Base-by-base conservation (phyloP, 192 early-diverging fungal species). In the Dissophora globulifera region DNA sequence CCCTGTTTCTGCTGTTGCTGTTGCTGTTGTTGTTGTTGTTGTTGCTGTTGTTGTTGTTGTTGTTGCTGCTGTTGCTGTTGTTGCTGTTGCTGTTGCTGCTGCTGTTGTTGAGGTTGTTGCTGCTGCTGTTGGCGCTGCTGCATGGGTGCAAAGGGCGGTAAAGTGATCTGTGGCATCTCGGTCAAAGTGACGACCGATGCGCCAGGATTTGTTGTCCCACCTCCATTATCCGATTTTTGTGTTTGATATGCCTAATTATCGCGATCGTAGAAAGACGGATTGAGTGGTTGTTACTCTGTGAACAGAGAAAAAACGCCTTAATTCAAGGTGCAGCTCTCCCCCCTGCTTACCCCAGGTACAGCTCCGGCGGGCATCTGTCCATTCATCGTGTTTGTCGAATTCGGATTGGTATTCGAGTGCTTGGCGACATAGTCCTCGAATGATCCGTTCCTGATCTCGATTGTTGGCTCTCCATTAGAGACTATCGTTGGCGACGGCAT, bases 401-500 rank as follows among this genome's bases (percentile, higher is more conserved):
- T n/a, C n/a, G n/a, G n/a, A n/a, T n/a, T n/a, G n/a, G n/a, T 38
- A 13, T 38, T 38, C 19, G 62, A 17, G 22, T 67, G 72, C 10
- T 64, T 26, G 0, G 63, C 63, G 15, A 27, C 40, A 35, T 76
- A 76, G 17, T 76, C 72, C 43, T 76, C 72, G 50, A 66, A 76
- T 0, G 72, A 32, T 15, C 57, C 57, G 5, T 47, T 25, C 17
- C 64, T 49, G 50, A 76, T 55, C 8, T 62, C 58, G 17, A 76
- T 76, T 6, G 72, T 57, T 0, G 72, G 72, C 4, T 76, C 72
- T 9, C 72, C 72, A 32, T 67, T 66, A 0, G 63, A 62, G 10
- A 46, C 47, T n/a, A 76, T 15, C 2, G 57, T 76, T 0, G 80
- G 80, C 19, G 67, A 54, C 23, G 72, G 72, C 80, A 81, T 81